A percentile compares a stretch with the other conserved stretches of the same genome.
These are phyloP conservation scores for Blastosporella zonata DNA, from an alignment of 1,284 basidiomycete genomes.

Conservation along the genomic window DNA sequence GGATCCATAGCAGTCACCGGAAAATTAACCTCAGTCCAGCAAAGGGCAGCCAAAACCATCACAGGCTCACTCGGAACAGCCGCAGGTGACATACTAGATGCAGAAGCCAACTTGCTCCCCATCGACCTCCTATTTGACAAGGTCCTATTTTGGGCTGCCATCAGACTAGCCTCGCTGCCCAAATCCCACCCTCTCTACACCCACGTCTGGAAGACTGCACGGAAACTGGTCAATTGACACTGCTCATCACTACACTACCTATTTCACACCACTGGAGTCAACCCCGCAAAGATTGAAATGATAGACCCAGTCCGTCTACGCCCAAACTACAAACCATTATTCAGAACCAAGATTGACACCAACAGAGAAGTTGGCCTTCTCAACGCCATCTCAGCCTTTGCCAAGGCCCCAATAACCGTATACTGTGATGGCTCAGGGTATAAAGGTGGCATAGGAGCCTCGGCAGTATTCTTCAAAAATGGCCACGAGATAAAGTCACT, in stretches of 20 bases:
- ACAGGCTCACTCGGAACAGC: constrained; percentile 34
- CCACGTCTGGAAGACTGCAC: not conserved
- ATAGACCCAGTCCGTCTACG: too few relatives aligned
- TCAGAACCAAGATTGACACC: constrained; percentile 5
- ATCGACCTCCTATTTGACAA: constrained; percentile 24
- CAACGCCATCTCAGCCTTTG: not conserved
- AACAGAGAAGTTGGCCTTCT: not conserved
- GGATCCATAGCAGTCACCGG: constrained; percentile 12
- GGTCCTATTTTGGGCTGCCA: constrained; percentile 23
- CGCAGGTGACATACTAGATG: constrained; percentile 29
- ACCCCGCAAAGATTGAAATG: too few relatives aligned
- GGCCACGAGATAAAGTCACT: not conserved
- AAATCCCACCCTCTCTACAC: constrained; percentile 30
- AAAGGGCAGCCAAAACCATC: constrained; percentile 28
- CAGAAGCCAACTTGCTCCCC: constrained; percentile 32
- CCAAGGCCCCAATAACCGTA: not conserved
- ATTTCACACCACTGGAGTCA: too few relatives aligned
- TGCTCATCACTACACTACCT: too few relatives aligned
- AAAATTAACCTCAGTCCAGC: constrained; percentile 29
- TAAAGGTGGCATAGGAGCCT: not conserved
- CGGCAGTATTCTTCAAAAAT: constrained; percentile 5
- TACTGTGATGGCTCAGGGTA: constrained; percentile 5
- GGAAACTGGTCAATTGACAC: not conserved
- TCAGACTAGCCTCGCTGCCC: constrained; percentile 32
- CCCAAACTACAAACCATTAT: constrained; percentile 2